Conservation (phyloP, 2,329 filamentous ascomycete species). For the Alternaria solani region DNA sequence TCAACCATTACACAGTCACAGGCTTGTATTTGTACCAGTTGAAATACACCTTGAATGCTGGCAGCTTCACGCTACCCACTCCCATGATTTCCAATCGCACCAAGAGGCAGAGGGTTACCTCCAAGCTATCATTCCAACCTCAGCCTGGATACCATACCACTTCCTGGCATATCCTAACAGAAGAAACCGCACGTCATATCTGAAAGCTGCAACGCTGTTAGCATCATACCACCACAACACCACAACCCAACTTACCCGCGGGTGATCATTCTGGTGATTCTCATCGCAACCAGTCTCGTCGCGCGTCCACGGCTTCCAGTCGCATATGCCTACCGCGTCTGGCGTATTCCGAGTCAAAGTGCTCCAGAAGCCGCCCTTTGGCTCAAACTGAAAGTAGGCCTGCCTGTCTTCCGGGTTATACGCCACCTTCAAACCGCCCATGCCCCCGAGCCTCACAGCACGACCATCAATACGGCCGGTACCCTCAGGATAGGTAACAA, state of each 20-base stretch:
- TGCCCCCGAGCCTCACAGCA: background rate
- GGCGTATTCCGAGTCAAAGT: background rate
- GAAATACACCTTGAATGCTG: background rate
- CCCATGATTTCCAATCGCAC: background rate
- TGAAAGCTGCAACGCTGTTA: slow-evolving; percentile 1
- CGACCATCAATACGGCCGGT: slow-evolving; percentile 2
- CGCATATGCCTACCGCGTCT: background rate
- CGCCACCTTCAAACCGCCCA: background rate
- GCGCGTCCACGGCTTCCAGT: slow-evolving; percentile 4
- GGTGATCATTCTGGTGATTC: background rate
- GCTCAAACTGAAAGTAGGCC: slow-evolving; percentile 5
- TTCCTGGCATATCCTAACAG: background rate
- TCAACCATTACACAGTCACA: background rate
- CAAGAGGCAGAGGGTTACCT: background rate
- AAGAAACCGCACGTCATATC: slow-evolving; percentile 8
- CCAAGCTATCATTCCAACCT: background rate
- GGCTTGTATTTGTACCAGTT: background rate
- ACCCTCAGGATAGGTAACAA: background rate
- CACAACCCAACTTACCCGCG: background rate
- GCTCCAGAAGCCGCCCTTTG: slow-evolving; percentile 7
- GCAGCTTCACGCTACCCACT: background rate
- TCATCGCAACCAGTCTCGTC: background rate
- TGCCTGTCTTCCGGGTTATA: background rate
- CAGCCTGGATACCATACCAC: background rate
- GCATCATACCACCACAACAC: background rate